A percentile compares a stretch with the other conserved stretches of the same genome.
These are phyloP conservation scores for Penicillium mononematosum DNA, from an alignment of 495 filamentous ascomycete species.

Conservation along the genomic window DNA sequence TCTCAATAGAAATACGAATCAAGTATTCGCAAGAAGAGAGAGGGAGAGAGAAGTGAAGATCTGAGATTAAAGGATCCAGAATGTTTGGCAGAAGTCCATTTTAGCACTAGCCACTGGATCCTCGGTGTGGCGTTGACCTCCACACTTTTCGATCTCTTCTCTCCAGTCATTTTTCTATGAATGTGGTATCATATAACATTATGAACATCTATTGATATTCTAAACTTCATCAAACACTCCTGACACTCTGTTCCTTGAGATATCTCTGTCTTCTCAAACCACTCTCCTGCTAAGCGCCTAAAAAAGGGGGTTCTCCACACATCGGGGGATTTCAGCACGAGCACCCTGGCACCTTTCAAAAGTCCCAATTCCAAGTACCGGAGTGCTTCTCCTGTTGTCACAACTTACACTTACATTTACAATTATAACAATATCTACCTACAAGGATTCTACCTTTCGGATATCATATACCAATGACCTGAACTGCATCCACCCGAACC, in stretches of 20 bases:
- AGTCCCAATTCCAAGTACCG: neutral
- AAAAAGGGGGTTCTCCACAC: slow-evolving; percentile 13
- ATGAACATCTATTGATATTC: no score
- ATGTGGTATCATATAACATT: no score
- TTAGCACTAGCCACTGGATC: slow-evolving; percentile 15
- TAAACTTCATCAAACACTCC: neutral
- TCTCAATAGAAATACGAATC: neutral
- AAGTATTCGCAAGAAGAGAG: slow-evolving; percentile 8
- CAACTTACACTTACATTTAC: neutral
- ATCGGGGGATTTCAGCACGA: slow-evolving; percentile 12
- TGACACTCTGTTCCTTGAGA: neutral
- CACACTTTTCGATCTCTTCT: slow-evolving; percentile 5
- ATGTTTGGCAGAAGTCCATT: slow-evolving; percentile 15
- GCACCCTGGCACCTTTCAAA: neutral
- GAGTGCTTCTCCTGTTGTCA: neutral
- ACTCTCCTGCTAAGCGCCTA: neutral
- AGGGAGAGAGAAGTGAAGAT: slow-evolving; percentile 18
- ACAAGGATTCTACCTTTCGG: neutral
- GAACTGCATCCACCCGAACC: slow-evolving; percentile 1
- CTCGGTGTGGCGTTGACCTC: slow-evolving; percentile 11
- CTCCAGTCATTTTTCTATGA: neutral
- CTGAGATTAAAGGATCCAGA: slow-evolving; percentile 17
- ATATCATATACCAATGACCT: neutral
- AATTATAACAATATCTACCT: neutral
- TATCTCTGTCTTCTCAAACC: neutral